Evolutionary conservation across 331 rosid species (phyloP), one percentile per base, ranked within the genome.

Genomic region (Spiraea crenata): DNA sequence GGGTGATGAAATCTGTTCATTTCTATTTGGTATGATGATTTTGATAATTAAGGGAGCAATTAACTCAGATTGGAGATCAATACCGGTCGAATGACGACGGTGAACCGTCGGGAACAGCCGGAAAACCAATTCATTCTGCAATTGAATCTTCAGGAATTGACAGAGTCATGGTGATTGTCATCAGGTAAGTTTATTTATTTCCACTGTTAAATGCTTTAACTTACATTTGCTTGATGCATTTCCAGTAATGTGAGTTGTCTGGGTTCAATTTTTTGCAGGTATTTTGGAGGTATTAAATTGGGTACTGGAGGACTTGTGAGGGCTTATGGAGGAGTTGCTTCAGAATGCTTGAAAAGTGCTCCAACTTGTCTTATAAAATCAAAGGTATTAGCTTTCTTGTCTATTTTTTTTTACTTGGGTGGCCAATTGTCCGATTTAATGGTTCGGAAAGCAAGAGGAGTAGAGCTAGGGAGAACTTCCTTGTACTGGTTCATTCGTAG

Each of bases 131-230:
- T 75, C 84, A 79, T 45, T 80, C 98, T 72, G 96, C 97, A 35
- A 87, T 93, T 77, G 84, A 66, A 69, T 85, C 97, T 74, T 90
- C 98, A 14, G 96, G 96, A 60, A 83, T 93, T 72, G 97, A 93
- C 75, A 90, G 91, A 87, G 90, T 93, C 71, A 87, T 93, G 97
- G 98, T 93, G 78, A 96, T 90, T 25, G 97, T 93, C 76, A 89
- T 89, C 85, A 86, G 96, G 98, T 93, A 67, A 75, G 69, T 69
- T n/a, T 46, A 47, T 57, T 10, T 34, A 3, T 34, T 10, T 61
- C 19, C 16, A 45, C 35, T 7, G 25, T 54, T 17, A 38, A 17
- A 20, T 52, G 52, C 7, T 62, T n/a, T 51, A 15, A 37, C 45
- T 51, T 40, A 39, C 2, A 55, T 12, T 57, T 56, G 57, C 14